Percentiles rank a stretch among this genome's conserved stretches.
These are phyloP conservation scores for Rhizophagus prolifer DNA, from an alignment of 192 early-diverging fungal genomes.

Conservation along the genomic window DNA sequence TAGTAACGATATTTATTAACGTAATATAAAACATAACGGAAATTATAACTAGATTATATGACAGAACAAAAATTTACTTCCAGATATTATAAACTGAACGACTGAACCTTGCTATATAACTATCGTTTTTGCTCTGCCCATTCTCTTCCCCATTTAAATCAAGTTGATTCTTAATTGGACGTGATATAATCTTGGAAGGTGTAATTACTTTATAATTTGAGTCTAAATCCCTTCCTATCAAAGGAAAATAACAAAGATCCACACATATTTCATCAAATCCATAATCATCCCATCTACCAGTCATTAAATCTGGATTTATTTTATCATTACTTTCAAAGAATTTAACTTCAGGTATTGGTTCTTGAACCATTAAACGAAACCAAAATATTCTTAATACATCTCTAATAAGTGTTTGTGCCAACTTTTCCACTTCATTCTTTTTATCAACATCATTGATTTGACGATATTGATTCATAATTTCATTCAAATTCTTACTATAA, in stretches of 20 bases:
- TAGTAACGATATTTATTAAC: no score
- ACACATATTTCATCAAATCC: not conserved
- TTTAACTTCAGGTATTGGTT: not conserved
- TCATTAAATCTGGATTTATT: not conserved
- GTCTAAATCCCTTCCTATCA: not conserved
- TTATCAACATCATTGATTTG: not conserved
- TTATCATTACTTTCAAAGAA: not conserved
- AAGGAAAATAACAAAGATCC: constrained; percentile 3
- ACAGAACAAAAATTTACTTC: no score
- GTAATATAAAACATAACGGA: no score
- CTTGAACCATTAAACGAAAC: not conserved
- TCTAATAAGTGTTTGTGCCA: not conserved
- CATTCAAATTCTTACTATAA: not conserved
- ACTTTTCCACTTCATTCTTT: not conserved
- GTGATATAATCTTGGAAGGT: no score
- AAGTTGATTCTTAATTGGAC: no score
- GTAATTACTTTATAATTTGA: not conserved
- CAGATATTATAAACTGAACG: no score
- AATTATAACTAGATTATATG: no score
- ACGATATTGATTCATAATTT: not conserved
- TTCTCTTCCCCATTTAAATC: no score
- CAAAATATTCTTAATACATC: constrained; percentile 6
- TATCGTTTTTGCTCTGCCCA: no score
- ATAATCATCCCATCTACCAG: not conserved
- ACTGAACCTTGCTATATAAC: no score